Percentiles rank a stretch among this genome's conserved stretches.
Evolutionary conservation across 2,329 filamentous ascomycete species (phyloP).

Genomic region (Curvularia sp.): DNA sequence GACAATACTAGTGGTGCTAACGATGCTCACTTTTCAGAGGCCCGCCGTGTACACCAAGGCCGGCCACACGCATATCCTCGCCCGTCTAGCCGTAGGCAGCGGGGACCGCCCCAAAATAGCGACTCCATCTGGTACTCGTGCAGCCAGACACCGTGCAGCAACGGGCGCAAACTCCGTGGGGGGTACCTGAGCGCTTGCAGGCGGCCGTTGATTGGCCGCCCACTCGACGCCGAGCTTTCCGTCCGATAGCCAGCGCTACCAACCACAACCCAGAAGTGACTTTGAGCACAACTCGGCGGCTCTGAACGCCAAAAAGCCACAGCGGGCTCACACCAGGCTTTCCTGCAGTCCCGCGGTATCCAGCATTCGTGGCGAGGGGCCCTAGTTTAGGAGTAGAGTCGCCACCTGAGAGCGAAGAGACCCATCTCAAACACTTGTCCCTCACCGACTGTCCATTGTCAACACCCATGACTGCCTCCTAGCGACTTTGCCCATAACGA

Average conservation of each 20-base stretch:
- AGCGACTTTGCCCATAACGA: conserved; percentile 26
- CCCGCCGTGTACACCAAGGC: conserved; percentile 20
- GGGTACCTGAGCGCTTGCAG: conserved; percentile 40
- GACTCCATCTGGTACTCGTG: conserved; percentile 28
- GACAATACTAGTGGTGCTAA: conserved; percentile 26
- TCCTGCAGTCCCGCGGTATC: conserved; percentile 10
- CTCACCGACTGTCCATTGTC: conserved; percentile 29
- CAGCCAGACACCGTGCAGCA: conserved; percentile 30
- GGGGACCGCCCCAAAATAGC: conserved; percentile 36
- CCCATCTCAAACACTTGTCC: conserved; percentile 25
- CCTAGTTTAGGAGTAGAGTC: conserved; percentile 22
- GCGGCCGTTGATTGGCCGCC: conserved; percentile 35
- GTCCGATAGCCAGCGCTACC: conserved; percentile 34
- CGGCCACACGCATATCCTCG: conserved; percentile 16
- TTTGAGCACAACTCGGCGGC: conserved; percentile 39
- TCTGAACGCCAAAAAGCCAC: conserved; percentile 31
- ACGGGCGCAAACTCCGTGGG: conserved; percentile 27
- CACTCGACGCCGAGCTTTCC: conserved; percentile 23
- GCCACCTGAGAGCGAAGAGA: conserved; percentile 21
- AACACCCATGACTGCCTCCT: conserved; percentile 23
- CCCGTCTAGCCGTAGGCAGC: conserved; percentile 12
- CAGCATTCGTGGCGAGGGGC: conserved; percentile 1
- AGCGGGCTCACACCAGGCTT: conserved; percentile 27
- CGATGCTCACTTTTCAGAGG: conserved; percentile 10
- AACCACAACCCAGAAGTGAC: conserved; percentile 41